Conservation (phyloP, 768 basidiomycete genomes). For the Candolleomyces efflorescens region DNA sequence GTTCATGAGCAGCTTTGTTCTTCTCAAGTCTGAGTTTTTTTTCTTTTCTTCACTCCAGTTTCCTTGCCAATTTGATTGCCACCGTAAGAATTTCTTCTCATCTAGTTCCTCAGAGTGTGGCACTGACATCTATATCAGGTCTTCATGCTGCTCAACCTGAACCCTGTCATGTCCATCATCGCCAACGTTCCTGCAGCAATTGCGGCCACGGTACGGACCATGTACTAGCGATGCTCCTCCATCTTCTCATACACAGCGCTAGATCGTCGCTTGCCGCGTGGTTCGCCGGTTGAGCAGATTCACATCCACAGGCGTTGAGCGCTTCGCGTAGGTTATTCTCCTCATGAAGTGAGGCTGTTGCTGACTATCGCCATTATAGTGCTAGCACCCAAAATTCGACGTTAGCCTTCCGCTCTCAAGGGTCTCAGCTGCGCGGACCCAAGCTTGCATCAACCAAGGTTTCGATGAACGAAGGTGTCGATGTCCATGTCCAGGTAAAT, state of each 20-base stretch:
- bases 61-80: constrained; percentile 62
- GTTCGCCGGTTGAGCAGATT: constrained; percentile 67
- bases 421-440: constrained; percentile 24
- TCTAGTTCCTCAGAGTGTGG: background rate
- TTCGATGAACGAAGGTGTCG: constrained; percentile 35
- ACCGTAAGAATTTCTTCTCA: constrained; percentile 39
- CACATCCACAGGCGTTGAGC: constrained; percentile 41
- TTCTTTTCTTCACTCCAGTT: constrained; percentile 40
- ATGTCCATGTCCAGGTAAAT: constrained; percentile 58
- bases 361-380: constrained; percentile 11
- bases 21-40: background rate
- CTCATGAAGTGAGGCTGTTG: background rate
- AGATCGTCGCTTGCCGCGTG: constrained; percentile 60
- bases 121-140: constrained; percentile 21
- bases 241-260: constrained; percentile 1
- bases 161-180: constrained; percentile 71
- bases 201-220: constrained; percentile 46
- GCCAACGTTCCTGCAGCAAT: constrained; percentile 72
- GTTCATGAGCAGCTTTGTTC: background rate
- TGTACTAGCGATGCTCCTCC: background rate
- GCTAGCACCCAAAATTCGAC: constrained; percentile 48
- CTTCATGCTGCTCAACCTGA: constrained; percentile 66
- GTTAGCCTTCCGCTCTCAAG: constrained; percentile 52
- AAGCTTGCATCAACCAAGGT: constrained; percentile 30
- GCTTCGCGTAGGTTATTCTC: constrained; percentile 46